phyloP scores from a whole-genome alignment of 192 early-diverging fungal genomes.

The Physocladia obscura region DNA sequence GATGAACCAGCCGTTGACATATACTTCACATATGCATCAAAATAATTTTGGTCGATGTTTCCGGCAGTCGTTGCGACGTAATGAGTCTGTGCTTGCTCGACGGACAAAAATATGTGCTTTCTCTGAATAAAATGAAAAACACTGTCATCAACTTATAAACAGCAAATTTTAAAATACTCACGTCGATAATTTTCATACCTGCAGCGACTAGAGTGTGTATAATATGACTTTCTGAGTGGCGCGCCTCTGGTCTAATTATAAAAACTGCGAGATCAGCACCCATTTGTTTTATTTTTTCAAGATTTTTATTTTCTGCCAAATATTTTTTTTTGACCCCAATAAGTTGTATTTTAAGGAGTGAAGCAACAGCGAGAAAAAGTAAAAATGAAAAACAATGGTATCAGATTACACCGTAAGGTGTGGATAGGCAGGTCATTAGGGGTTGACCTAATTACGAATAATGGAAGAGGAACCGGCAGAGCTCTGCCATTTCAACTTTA shows the following conservation, averaged over 20 bases:
- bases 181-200: constrained; percentile 50
- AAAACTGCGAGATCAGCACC: constrained; percentile 38
- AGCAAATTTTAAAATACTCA: constrained; percentile 4
- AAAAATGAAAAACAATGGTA: too few species aligned
- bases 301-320: too few species aligned
- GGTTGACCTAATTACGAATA: too few species aligned
- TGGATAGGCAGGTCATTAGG: too few species aligned
- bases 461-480: too few species aligned
- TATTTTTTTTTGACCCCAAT: too few species aligned
- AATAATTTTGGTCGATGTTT: constrained; percentile 23
- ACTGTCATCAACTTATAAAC: not conserved
- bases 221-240: constrained; percentile 36
- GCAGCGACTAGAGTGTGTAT: constrained; percentile 31
- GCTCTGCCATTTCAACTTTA: too few species aligned
- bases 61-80: constrained; percentile 30
- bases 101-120: constrained; percentile 30
- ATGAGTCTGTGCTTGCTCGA: constrained; percentile 46
- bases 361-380: too few species aligned
- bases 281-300: not conserved
- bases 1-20: constrained; percentile 28
- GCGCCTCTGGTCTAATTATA: constrained; percentile 44
- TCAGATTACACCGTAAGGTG: too few species aligned
- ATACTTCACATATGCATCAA: constrained; percentile 37
- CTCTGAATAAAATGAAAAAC: constrained; percentile 25
- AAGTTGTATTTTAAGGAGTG: too few species aligned